Percentiles rank a stretch among this genome's conserved stretches.
Evolutionary conservation across 148 eudicot genomes (phyloP).

Genomic region (Agrostemma githago): DNA sequence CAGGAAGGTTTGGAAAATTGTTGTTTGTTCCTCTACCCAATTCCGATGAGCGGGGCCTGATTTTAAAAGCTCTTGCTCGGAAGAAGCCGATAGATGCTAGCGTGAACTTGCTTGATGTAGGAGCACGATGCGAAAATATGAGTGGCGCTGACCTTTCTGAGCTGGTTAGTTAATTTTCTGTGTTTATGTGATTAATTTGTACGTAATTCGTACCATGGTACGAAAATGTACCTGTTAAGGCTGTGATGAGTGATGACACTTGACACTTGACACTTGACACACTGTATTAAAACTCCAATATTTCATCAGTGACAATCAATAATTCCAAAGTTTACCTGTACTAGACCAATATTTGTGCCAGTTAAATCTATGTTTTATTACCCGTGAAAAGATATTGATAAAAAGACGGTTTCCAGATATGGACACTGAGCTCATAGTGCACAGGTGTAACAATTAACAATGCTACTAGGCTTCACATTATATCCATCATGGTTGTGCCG

Average conservation of each 20-base stretch:
- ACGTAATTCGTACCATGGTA: not conserved
- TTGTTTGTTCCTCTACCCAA: constrained; percentile 69
- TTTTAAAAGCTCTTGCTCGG: constrained; percentile 61
- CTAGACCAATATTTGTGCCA: too few relatives aligned
- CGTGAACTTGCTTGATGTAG: constrained; percentile 69
- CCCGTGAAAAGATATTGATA: not conserved
- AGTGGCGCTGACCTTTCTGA: constrained; percentile 92
- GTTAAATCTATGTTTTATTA: too few relatives aligned
- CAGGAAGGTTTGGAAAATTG: constrained; percentile 73
- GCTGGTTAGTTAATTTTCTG: constrained; percentile 41
- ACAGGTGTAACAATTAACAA: not conserved
- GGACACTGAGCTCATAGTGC: not conserved
- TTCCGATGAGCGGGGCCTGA: constrained; percentile 65
- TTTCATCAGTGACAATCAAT: too few relatives aligned
- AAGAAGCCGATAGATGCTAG: constrained; percentile 56
- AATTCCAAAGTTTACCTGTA: too few relatives aligned
- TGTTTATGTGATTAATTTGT: not conserved
- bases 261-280: too few relatives aligned
- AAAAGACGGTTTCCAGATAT: too few relatives aligned
- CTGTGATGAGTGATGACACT: too few relatives aligned
- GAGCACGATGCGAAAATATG: constrained; percentile 50
- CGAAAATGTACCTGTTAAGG: not conserved
- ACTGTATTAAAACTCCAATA: too few relatives aligned
- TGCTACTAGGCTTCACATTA: not conserved
- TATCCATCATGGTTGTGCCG: not conserved